Conservation (phyloP, 345 rosid genomes). For the Dipteronia sinensis region DNA sequence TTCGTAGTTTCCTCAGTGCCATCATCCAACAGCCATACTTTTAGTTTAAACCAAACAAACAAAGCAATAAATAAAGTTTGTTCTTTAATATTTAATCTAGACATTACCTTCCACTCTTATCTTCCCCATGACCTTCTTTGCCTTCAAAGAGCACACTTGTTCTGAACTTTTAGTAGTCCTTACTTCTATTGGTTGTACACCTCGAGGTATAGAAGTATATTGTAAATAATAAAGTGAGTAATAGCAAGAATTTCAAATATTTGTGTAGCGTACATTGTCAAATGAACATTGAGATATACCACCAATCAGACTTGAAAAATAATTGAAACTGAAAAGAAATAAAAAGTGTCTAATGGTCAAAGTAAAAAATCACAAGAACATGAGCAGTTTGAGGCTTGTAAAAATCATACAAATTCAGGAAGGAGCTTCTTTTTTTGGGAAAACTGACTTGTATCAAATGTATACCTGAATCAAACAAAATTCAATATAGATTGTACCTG, state of each 20-base stretch:
- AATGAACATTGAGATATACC: conserved; percentile 2
- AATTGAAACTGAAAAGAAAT: not conserved
- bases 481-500: too few species aligned
- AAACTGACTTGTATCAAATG: not conserved
- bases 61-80: not conserved
- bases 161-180: conserved; percentile 42
- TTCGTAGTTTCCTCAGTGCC: conserved; percentile 74
- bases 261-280: conserved; percentile 60
- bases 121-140: conserved; percentile 71
- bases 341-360: not conserved
- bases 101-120: conserved; percentile 83
- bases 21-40: conserved; percentile 21
- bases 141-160: conserved; percentile 47
- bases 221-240: too few species aligned
- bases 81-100: not conserved
- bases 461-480: too few species aligned
- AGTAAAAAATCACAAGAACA: conserved; percentile 9
- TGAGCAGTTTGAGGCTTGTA: conserved; percentile 1
- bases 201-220: conserved; percentile 87
- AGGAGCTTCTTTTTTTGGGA: not conserved
- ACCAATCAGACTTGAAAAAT: conserved; percentile 11
- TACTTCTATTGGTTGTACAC: conserved; percentile 52
- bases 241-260: too few species aligned
- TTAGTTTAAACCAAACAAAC: conserved; percentile 5
- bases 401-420: not conserved